phyloP scores from a whole-genome alignment of 148 eudicot species.

The Chenopodium suecicum region DNA sequence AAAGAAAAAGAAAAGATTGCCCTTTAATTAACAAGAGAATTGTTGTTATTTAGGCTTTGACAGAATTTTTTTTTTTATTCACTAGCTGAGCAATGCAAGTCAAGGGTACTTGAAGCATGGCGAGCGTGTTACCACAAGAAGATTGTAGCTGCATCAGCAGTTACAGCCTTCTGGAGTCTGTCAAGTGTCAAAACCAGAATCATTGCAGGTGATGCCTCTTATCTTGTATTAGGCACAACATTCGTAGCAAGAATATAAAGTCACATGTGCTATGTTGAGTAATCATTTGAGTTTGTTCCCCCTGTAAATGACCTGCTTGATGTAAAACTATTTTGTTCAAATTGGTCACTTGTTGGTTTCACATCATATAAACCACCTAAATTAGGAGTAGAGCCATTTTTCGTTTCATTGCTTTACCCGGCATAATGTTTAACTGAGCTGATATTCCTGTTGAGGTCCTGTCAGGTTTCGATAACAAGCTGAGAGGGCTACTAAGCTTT shows the following conservation, averaged over 20 bases:
- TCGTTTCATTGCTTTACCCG: not conserved
- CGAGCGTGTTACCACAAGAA: constrained; percentile 76
- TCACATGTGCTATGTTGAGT: not conserved
- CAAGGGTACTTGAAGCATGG: constrained; percentile 61
- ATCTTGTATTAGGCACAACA: not conserved
- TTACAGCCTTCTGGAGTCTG: constrained; percentile 80
- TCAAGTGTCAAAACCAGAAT: constrained; percentile 69
- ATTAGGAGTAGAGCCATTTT: not conserved
- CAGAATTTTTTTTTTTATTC: constrained; percentile 19
- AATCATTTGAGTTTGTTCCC: not conserved
- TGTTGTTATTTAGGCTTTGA: constrained; percentile 8
- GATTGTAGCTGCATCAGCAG: constrained; percentile 63
- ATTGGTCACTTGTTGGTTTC: not conserved
- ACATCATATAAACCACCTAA: not conserved
- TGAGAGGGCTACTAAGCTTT: too few species aligned
- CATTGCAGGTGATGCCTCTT: constrained; percentile 55
- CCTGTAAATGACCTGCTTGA: not conserved
- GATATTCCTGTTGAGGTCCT: too few species aligned
- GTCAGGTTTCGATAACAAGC: too few species aligned
- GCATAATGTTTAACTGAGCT: not conserved
- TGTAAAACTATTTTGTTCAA: too few species aligned
- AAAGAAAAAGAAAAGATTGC: not conserved
- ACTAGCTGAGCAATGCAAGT: constrained; percentile 53
- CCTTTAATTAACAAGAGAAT: not conserved
- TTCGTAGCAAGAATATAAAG: not conserved